phyloP scores from a whole-genome alignment of 805 yeast genomes.

The Candida sonorensis region DNA sequence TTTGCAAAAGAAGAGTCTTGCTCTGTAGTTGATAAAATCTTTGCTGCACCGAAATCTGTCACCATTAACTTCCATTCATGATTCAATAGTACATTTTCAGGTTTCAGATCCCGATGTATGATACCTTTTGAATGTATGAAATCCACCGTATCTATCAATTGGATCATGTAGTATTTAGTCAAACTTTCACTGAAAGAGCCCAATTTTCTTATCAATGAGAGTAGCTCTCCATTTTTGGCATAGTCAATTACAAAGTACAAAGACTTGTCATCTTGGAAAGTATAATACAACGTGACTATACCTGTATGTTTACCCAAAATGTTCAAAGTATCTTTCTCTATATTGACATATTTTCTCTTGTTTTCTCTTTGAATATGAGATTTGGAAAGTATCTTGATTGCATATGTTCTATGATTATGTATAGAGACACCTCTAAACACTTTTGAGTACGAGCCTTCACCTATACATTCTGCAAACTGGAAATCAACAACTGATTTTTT shows the following conservation, averaged over 20 bases:
- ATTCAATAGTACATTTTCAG: conserved; percentile 84
- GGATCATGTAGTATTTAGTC: conserved; percentile 74
- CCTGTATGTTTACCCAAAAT: conserved; percentile 92
- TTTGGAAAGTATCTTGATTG: conserved; percentile 87
- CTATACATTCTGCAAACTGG: conserved; percentile 79
- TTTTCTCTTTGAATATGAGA: conserved; percentile 90
- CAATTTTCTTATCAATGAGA: conserved; percentile 66
- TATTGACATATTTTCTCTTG: conserved; percentile 91
- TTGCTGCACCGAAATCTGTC: conserved; percentile 98
- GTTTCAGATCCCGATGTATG: conserved; percentile 90
- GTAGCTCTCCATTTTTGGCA: conserved; percentile 92
- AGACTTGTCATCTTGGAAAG: conserved; percentile 87
- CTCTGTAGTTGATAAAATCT: conserved; percentile 46
- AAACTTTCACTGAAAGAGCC: conserved; percentile 75
- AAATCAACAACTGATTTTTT: conserved; percentile 73
- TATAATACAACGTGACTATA: conserved; percentile 81
- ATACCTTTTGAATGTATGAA: conserved; percentile 88
- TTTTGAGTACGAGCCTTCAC: conserved; percentile 95
- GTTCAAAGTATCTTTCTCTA: conserved; percentile 86
- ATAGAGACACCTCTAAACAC: conserved; percentile 82
- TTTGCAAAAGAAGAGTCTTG: too few relatives aligned
- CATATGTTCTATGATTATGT: conserved; percentile 69
- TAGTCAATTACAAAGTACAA: conserved; percentile 88
- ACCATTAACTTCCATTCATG: conserved; percentile 83
- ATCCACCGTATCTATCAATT: conserved; percentile 82